phyloP scores from a whole-genome alignment of 768 basidiomycete genomes.

The Dioszegia crocea region DNA sequence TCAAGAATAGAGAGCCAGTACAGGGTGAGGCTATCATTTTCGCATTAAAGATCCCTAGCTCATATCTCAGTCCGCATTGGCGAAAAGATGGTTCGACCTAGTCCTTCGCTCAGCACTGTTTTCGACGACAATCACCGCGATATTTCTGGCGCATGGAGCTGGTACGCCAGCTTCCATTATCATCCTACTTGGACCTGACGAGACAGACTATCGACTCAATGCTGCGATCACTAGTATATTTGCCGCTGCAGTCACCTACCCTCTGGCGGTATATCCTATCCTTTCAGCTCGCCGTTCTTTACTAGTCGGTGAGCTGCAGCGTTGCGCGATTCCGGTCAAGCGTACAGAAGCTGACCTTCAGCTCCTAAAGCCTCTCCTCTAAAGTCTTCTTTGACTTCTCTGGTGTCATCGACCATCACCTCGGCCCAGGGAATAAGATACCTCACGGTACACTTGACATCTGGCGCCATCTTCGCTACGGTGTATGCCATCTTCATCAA shows the following conservation, averaged over 20 bases:
- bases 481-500: slow-evolving; percentile 7
- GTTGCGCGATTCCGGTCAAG: background rate
- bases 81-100: background rate
- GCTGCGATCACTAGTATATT: background rate
- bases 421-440: slow-evolving; percentile 4
- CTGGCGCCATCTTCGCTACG: slow-evolving; percentile 6
- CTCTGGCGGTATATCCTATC: slow-evolving; percentile 17
- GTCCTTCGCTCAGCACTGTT: background rate
- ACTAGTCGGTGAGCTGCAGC: slow-evolving; percentile 22
- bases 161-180: background rate
- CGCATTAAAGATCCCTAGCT: background rate
- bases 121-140: background rate
- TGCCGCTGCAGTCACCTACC: slow-evolving; percentile 3
- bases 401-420: slow-evolving; percentile 11
- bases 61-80: background rate
- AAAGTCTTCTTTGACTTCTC: slow-evolving; percentile 5
- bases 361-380: slow-evolving; percentile 14
- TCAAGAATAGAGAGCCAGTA: slow-evolving; percentile 1
- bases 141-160: background rate
- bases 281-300: slow-evolving; percentile 19
- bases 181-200: background rate
- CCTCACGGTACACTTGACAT: slow-evolving; percentile 9
- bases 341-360: background rate
- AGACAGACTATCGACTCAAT: background rate
- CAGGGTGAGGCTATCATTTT: slow-evolving; percentile 2